Percentiles rank a stretch among this genome's conserved stretches.
Evolutionary conservation across 1,284 basidiomycete species (phyloP).

Genomic region (Apiotrichum montevideense): DNA sequence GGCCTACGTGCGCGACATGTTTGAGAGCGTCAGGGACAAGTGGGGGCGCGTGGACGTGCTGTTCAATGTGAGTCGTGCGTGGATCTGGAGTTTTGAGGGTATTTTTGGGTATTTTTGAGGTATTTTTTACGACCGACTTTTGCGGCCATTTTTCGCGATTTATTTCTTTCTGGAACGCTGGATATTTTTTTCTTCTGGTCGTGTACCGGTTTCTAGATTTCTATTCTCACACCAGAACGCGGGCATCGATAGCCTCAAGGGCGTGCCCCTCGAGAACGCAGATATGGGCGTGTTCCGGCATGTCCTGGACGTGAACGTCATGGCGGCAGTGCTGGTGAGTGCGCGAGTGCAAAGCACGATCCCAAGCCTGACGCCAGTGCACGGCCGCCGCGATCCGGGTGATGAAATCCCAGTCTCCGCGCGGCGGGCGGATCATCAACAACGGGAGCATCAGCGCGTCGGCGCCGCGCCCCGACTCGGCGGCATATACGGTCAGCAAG

Average conservation of each 20-base stretch:
- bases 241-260: conserved; percentile 53
- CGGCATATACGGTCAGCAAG: conserved; percentile 68
- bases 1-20: conserved; percentile 49
- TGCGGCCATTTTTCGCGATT: too few relatives aligned
- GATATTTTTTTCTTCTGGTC: too few relatives aligned
- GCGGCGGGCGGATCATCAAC: conserved; percentile 76
- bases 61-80: conserved; percentile 61
- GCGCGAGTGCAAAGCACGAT: too few relatives aligned
- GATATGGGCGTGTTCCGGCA: conserved; percentile 58
- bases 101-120: too few relatives aligned
- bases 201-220: background rate
- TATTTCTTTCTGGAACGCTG: too few relatives aligned
- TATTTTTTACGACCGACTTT: too few relatives aligned
- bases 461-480: conserved; percentile 58
- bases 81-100: background rate
- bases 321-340: conserved; percentile 58
- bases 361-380: conserved; percentile 43
- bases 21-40: conserved; percentile 52
- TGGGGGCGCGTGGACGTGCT: conserved; percentile 65
- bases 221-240: conserved; percentile 42
- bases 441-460: conserved; percentile 72
- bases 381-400: conserved; percentile 64
- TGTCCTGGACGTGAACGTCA: conserved; percentile 64
- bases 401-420: conserved; percentile 64
- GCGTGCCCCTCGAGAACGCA: conserved; percentile 57